Evolutionary conservation across 176 grass and related monocot genomes (phyloP), one percentile per base, ranked within the genome.

Genomic region (Phoenix dactylifera): DNA sequence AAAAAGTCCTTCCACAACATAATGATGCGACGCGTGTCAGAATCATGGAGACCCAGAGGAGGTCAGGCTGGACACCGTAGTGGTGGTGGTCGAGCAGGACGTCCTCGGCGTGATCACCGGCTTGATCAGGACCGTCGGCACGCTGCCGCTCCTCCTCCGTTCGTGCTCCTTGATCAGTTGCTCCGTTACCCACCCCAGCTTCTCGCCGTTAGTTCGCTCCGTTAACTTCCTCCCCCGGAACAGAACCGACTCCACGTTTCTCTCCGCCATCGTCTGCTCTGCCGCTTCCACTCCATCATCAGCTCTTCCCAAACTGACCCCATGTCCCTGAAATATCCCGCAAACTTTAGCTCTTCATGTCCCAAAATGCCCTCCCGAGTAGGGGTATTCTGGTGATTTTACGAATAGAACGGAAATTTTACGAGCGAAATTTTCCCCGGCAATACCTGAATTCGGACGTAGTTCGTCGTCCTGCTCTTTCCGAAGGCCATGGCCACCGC

Each of bases 401-500:
- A 14, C 2, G 35, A 9, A 44, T 44, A 14, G 7, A 44, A 44
- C 35, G 3, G 26, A 4, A 28, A 28, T 28, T 28, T 4, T 28
- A 28, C 26, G 35, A 12, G 10, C 2, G 10, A 14, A 14, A 2
- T 44, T 44, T 44, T 14, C 7, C 35, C 10, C 9, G 14, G 14
- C 14, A 12, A 14, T 55, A 59, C 57, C 57, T 68, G 65, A 28
- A 68, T 56, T 26, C 65, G n/a, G 2, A 68, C 52, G 52, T 68
- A 68, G 65, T 68, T 68, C 52, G 65, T 68, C 5, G 18, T 18
- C 18, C 52, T 51, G 18, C 18, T 55, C 28, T 57, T 52, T 5
- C 52, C 65, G n/a, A 68, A 68, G 14, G 65, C 65, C 65, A 57
- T 68, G 5, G 65, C 65, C 65, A 68, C 65, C 52, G 65, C 65